Percentiles rank a stretch among this genome's conserved stretches.
Evolutionary conservation across 352 stramenopile genomes (phyloP).

Genomic region (Phytophthora pisi): DNA sequence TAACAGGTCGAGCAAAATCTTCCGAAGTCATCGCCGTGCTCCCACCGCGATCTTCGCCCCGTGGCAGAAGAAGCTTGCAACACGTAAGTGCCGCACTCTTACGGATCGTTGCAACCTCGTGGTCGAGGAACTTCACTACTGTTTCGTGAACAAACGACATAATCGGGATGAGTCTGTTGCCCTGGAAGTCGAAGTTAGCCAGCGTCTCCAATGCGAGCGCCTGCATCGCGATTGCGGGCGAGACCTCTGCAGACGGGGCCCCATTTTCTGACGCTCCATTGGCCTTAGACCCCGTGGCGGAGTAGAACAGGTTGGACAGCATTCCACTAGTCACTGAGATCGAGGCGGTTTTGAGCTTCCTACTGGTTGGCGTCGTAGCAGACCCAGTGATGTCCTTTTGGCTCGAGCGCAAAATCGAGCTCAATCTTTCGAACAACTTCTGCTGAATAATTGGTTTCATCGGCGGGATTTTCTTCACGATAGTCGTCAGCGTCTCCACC

Average conservation of each 20-base stretch:
- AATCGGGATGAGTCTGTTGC: constrained; percentile 85
- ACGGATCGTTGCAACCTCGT: constrained; percentile 85
- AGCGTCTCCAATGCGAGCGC: constrained; percentile 85
- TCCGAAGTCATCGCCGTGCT: constrained; percentile 57
- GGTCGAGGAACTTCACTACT: constrained; percentile 88
- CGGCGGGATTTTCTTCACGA: constrained; percentile 83
- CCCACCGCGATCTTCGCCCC: constrained; percentile 61
- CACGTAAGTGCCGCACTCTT: constrained; percentile 88
- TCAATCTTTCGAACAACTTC: constrained; percentile 86
- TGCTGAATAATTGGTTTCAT: constrained; percentile 83
- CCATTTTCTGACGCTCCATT: constrained; percentile 53
- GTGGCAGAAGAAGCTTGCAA: constrained; percentile 82
- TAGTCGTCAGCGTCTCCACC: constrained; percentile 83
- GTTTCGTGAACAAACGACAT: constrained; percentile 90
- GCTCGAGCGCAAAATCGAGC: constrained; percentile 65
- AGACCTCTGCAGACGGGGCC: constrained; percentile 40
- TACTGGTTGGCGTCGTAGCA: constrained; percentile 61
- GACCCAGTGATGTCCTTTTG: constrained; percentile 53
- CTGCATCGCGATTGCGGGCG: constrained; percentile 79
- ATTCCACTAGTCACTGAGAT: constrained; percentile 79
- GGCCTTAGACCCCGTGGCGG: constrained; percentile 47
- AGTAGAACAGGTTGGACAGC: constrained; percentile 72
- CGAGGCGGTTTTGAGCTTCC: constrained; percentile 74
- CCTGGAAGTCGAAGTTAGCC: constrained; percentile 87
- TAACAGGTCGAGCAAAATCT: constrained; percentile 77